Evolutionary conservation across 305 asterid species (phyloP).

Genomic region (Fraxinus platypoda): DNA sequence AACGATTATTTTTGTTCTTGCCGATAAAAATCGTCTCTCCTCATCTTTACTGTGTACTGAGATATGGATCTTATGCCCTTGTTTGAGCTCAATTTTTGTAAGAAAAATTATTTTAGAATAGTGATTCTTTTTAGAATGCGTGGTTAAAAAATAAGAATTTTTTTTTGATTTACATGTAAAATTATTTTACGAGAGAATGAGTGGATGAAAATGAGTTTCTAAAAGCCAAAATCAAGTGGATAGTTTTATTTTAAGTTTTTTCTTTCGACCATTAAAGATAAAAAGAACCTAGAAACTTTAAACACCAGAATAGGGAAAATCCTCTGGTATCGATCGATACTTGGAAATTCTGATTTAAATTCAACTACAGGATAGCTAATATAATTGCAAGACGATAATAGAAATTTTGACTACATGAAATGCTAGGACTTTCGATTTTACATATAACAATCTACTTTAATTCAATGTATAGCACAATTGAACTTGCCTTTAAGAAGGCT

Average conservation of each 20-base stretch:
- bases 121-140: not conserved
- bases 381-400: not conserved
- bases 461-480: not conserved
- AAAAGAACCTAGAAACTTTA: too few relatives aligned
- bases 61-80: not conserved
- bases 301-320: too few relatives aligned
- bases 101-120: not conserved
- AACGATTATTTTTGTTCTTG: not conserved
- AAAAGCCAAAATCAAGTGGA: too few relatives aligned
- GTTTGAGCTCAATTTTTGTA: not conserved
- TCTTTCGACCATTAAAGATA: too few relatives aligned
- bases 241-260: too few relatives aligned
- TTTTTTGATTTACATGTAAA: too few relatives aligned
- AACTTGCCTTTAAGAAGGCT: not conserved
- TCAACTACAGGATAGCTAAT: not conserved
- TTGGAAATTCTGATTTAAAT: not conserved
- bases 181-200: too few relatives aligned
- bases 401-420: not conserved
- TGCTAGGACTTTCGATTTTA: not conserved
- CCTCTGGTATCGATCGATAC: not conserved
- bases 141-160: too few relatives aligned
- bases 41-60: not conserved
- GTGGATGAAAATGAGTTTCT: not conserved
- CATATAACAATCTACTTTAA: not conserved
- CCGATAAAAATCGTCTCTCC: not conserved